These are phyloP conservation scores for Boletus speciosus DNA, from an alignment of 768 basidiomycete species.

Conservation along the genomic window DNA sequence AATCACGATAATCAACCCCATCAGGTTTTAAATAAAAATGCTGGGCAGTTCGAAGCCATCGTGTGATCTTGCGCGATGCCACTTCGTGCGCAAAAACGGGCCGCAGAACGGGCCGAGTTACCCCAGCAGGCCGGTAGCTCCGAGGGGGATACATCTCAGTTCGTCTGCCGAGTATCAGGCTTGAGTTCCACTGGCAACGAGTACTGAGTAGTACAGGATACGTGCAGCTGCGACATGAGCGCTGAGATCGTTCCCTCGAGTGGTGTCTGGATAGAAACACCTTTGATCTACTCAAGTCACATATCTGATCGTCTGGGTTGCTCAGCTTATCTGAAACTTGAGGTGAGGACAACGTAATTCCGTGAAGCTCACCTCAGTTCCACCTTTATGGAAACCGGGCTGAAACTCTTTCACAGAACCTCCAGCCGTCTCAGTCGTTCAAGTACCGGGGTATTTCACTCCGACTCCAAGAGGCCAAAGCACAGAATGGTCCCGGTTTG, in stretches of 20 bases:
- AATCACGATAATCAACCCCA: neutral
- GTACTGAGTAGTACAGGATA: neutral
- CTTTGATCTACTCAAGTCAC: slow-evolving; percentile 56
- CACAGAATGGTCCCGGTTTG: slow-evolving; percentile 47
- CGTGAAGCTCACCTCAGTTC: neutral
- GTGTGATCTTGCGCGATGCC: neutral
- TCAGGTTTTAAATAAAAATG: neutral
- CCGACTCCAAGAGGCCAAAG: slow-evolving; percentile 51
- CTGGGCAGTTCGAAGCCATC: neutral
- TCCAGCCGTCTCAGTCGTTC: slow-evolving; percentile 74
- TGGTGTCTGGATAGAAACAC: slow-evolving; percentile 58
- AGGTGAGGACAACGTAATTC: slow-evolving; percentile 40
- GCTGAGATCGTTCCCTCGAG: neutral
- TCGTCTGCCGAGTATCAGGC: neutral
- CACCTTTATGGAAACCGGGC: neutral
- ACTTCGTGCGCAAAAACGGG: neutral
- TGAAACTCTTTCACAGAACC: slow-evolving; percentile 44
- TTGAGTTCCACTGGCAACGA: neutral
- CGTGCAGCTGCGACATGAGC: slow-evolving; percentile 5
- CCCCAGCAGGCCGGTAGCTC: neutral
- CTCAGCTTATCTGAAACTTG: slow-evolving; percentile 67
- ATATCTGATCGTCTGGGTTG: slow-evolving; percentile 53
- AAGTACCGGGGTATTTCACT: slow-evolving; percentile 71
- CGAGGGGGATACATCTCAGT: neutral
- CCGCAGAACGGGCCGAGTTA: neutral